phyloP scores from a whole-genome alignment of 2,329 filamentous ascomycete genomes.

The Exophiala spinifera region DNA sequence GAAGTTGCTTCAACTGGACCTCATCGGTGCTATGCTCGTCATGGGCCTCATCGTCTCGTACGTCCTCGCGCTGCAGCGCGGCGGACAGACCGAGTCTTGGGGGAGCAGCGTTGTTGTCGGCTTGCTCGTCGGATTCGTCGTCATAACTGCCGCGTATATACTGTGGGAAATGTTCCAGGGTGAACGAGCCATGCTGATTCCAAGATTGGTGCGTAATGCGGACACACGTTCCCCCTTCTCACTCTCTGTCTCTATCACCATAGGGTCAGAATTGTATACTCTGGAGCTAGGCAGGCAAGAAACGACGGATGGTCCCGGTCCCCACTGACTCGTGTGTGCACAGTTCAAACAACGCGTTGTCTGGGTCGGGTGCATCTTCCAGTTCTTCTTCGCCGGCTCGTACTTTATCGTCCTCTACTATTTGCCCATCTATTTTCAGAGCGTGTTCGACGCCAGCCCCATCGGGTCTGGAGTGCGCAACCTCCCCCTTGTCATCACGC shows the following conservation, averaged over 20 bases:
- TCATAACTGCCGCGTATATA: constrained; percentile 37
- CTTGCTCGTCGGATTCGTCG: constrained; percentile 50
- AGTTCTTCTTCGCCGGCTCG: constrained; percentile 20
- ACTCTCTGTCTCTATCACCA: no score
- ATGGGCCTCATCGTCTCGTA: constrained; percentile 53
- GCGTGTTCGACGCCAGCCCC: neutral
- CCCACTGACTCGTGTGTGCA: no score
- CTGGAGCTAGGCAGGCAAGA: no score
- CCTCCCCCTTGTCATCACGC: constrained; percentile 33
- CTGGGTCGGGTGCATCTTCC: constrained; percentile 21
- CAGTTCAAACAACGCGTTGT: constrained; percentile 34
- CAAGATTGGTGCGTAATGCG: constrained; percentile 39
- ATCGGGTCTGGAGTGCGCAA: constrained; percentile 33
- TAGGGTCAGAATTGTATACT: no score
- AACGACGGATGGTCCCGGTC: no score
- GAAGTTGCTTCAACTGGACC: constrained; percentile 46
- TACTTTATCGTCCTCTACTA: constrained; percentile 35
- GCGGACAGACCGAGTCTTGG: constrained; percentile 54
- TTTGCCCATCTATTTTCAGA: constrained; percentile 43
- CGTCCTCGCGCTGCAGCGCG: constrained; percentile 57
- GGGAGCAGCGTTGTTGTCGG: constrained; percentile 49
- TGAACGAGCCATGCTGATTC: constrained; percentile 28
- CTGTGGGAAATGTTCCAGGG: constrained; percentile 37
- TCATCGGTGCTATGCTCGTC: constrained; percentile 50
- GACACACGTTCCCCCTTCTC: no score